Evolutionary conservation across 768 basidiomycete species (phyloP), one percentile per base, ranked within the genome.

Genomic region (Stropharia rugosoannulata): DNA sequence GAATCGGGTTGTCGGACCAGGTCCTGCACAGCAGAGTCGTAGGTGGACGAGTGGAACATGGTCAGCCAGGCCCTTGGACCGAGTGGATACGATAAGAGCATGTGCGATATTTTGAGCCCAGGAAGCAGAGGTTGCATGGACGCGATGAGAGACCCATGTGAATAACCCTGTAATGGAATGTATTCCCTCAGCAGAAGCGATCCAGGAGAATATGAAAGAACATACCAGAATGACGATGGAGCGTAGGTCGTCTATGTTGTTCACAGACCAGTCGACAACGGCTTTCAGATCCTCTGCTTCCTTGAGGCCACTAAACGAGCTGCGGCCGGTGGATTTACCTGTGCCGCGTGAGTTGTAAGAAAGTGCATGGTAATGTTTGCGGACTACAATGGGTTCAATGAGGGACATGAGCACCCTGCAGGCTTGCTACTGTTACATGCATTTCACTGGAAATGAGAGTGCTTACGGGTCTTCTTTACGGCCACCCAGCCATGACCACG

Each of bases 401-500:
- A 61, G 57, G 49, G 57, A 49, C 40, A 43, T 59, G 43, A 64
- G 62, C 13, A 60, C 62, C 15, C 54, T 59, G 41, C 54, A 37
- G 18, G 37, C 41, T 11, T 25, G 22, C 13, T 18, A n/a, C 19
- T n/a, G 15, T 29, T 27, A 27, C 27, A 10, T 15, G 11, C 11
- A 22, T 50, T 19, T 13, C 10, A 18, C 11, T 15, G 9, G 22
- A 11, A 7, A 25, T 13, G 2, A 54, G 54, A 78, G 19, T 35
- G 51, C 89, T 64, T 67, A 93, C 91, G 86, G 81, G 62, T 93
- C 90, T 59, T 84, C 67, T 83, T 86, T 89, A 49, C 73, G 77
- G 13, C 90, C 91, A 1, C 91, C 90, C 0, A 93, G 76, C 80
- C 90, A 84, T n/a, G 87, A 85, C 90, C 90, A 93, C 5, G 92